Evolutionary conservation across 2,329 filamentous ascomycete genomes (phyloP).

Genomic region (Alternaria burnsii): DNA sequence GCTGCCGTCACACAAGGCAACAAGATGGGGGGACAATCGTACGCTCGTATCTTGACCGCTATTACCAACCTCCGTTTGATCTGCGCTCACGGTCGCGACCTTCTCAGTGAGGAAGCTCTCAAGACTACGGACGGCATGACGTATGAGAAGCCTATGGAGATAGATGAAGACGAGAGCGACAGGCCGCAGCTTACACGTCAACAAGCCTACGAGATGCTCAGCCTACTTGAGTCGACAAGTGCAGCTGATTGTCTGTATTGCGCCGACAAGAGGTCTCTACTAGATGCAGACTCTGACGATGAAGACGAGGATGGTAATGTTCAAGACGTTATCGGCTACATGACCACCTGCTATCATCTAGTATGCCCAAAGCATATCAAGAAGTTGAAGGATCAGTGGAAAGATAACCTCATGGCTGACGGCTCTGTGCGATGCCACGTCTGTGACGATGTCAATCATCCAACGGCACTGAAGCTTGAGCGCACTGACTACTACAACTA

Average conservation of each 20-base stretch:
- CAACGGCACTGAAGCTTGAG: constrained; percentile 73
- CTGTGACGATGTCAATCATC: constrained; percentile 71
- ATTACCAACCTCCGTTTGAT: constrained; percentile 89
- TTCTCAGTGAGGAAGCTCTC: constrained; percentile 84
- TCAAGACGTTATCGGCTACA: constrained; percentile 72
- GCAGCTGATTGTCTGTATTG: constrained; percentile 74
- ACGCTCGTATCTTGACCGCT: constrained; percentile 90
- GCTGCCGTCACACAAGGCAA: constrained; percentile 72
- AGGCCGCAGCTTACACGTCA: constrained; percentile 68
- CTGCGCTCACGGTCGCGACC: constrained; percentile 92
- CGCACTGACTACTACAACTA: constrained; percentile 62
- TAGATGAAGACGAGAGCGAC: constrained; percentile 78
- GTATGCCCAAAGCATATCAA: constrained; percentile 79
- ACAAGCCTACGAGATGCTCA: constrained; percentile 86
- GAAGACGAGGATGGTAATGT: constrained; percentile 61
- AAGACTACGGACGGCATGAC: constrained; percentile 81
- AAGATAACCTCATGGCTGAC: constrained; percentile 52
- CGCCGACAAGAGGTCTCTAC: constrained; percentile 64
- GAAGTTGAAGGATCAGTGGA: constrained; percentile 64
- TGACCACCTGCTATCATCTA: constrained; percentile 88
- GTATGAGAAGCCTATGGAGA: constrained; percentile 85
- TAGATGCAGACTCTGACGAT: constrained; percentile 50
- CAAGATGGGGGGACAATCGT: constrained; percentile 83
- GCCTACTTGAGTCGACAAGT: constrained; percentile 82
- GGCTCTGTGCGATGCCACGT: constrained; percentile 69